Conservation (phyloP, 2,329 filamentous ascomycete species). For the Penicillium sp. region DNA sequence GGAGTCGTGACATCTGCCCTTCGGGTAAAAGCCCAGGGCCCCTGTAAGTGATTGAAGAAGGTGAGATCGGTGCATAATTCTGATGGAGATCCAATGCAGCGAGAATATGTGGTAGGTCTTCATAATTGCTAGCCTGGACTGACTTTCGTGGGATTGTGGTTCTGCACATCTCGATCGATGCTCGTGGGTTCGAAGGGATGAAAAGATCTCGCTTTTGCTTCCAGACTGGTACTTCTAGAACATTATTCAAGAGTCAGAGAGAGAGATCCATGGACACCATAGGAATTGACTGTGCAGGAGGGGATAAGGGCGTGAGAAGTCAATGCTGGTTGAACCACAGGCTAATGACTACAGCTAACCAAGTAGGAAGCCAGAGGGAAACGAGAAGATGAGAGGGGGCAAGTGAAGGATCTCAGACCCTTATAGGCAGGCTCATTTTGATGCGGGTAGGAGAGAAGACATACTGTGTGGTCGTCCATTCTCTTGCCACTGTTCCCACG, state of each 20-base stretch:
- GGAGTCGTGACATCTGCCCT: not conserved
- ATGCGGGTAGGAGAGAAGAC: not conserved
- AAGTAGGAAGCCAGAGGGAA: not conserved
- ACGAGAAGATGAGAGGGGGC: not conserved
- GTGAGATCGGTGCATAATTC: not conserved
- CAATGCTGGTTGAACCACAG: not conserved
- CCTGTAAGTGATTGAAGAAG: not conserved
- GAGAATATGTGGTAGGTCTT: not conserved
- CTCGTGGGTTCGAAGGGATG: not conserved
- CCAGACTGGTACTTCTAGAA: not conserved
- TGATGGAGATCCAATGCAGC: not conserved
- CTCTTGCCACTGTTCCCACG: not conserved
- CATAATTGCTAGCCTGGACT: not conserved
- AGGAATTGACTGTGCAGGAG: not conserved
- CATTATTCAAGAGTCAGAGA: not conserved
- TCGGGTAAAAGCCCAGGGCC: not conserved
- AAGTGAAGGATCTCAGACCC: not conserved
- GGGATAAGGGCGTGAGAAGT: not conserved
- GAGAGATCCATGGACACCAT: not conserved
- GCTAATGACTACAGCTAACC: no score
- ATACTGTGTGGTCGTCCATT: not conserved
- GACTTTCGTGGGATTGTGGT: not conserved
- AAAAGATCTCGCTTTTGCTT: not conserved
- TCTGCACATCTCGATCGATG: not conserved
- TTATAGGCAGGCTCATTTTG: not conserved